Evolutionary conservation across 495 filamentous ascomycete species (phyloP), one percentile per base, ranked within the genome.

Genomic region (Venustampulla echinocandica): DNA sequence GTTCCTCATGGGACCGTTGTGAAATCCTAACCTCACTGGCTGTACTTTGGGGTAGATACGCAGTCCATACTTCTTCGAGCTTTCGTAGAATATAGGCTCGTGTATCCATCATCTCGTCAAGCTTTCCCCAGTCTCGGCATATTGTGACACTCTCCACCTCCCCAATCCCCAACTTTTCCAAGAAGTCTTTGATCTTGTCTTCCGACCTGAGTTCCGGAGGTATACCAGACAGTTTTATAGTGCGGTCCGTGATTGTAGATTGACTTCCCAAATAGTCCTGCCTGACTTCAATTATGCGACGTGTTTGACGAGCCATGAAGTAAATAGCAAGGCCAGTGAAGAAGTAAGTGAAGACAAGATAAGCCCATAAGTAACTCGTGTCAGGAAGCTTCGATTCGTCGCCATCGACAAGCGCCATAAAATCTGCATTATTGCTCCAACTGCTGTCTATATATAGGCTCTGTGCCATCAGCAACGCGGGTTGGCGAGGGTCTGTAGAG

Each of bases 181-280:
- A 75, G 45, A 95, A 84, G 19, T 88, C 75, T 52, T 86, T 89
- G 47, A 99, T 86, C 46, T 81, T 81, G 11, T 80, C 78, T 57
- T 97, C 89, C 0, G 84, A 84, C 42, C 80, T 74, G 44, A 97
- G 64, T 10, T 93, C 84, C 4, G 59, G 61, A 0, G 93, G 93
- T 24, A 99, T 89, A 1, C 89, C 90, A 1, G 92, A 90, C 9
- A 99, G 66, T 3, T 85, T 81, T 59, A 99, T 85, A 0, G 93
- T 99, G 27, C 90, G 81, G 64, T 96, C 90, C 1, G 93, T 97
- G 28, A 95, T 78, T 17, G 90, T 96, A 7, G 85, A 89, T 61
- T 96, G 90, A 23, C 80, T 85, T 1, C 90, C 92, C 17, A 99
- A 77, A 59, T 96, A 97, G 34, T 86, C 79, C 60, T 99, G 93